Base-by-base conservation (phyloP, 2,329 filamentous ascomycete genomes). In the Rasamsonia emersonii region DNA sequence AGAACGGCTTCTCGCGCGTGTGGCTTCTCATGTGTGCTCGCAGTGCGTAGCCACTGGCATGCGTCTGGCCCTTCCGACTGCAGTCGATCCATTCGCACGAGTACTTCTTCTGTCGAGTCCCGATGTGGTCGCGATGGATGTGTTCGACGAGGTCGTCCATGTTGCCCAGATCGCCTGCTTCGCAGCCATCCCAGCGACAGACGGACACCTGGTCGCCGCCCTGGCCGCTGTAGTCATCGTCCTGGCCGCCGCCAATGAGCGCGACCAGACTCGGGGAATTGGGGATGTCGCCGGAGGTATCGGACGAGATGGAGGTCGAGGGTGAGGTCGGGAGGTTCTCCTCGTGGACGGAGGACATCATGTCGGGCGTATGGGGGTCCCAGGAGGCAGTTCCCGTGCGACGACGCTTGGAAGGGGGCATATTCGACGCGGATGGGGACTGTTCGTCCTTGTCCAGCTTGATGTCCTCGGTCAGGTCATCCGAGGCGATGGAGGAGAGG, bases 11-110 rank as follows among this genome's bases (percentile, higher is more conserved):
- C 69, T 98, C 91, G 52, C 91, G 76, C 2, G 91, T 98, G 58
- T 98, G 91, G 55, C 88, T 95, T 46, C 91, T 73, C 88, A 98
- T 94, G 54, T 98, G 91, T 7, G 91, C 91, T 57, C 93, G 88
- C 42, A 98, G 66, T 4, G 91, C 91, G 62, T 98, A 98, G 2
- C 86, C 91, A 50, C 86, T 94, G 1, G 89, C 89, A 61, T 98
- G 91, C 11, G 85, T 79, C 60, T 91, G 77, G 38, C 86, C 86
- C 64, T 94, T 96, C 40, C 88, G 68, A 32, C 71, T 73, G 57
- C 91, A 98, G 44, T 89, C 89, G 38, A 75, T 77, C 91, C 91
- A 98, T 62, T 96, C 89, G 62, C 91, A 98, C n/a, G 85, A 86
- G 57, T 96, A 96, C 59, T 91, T 94, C 64, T 93, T 94, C 64